Conservation (phyloP, 2,329 filamentous ascomycete species). For the Metarhizium robertsii region DNA sequence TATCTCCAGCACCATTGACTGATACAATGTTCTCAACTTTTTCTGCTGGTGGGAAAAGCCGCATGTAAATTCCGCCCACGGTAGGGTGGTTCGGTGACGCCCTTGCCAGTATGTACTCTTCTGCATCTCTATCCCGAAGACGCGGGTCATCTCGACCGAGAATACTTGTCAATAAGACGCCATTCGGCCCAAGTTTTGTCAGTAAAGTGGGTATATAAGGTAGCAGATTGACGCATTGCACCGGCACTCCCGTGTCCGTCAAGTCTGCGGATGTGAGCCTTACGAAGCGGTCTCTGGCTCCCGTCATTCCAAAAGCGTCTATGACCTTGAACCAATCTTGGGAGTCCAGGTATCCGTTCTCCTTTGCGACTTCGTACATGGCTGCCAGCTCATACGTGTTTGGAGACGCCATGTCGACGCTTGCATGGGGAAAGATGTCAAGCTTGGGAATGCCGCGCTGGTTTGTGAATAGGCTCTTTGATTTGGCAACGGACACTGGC, state of each 20-base stretch:
- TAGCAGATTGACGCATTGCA: slow-evolving; percentile 74
- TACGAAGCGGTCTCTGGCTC: slow-evolving; percentile 64
- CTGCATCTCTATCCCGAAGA: slow-evolving; percentile 50
- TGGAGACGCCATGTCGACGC: slow-evolving; percentile 69
- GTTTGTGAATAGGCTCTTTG: slow-evolving; percentile 54
- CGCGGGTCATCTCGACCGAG: slow-evolving; percentile 59
- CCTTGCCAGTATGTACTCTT: slow-evolving; percentile 63
- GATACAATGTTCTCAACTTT: slow-evolving; percentile 65
- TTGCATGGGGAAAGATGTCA: slow-evolving; percentile 48
- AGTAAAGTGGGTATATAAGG: slow-evolving; percentile 81
- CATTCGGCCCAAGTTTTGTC: slow-evolving; percentile 70
- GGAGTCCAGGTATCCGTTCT: slow-evolving; percentile 58
- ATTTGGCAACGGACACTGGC: slow-evolving; percentile 78
- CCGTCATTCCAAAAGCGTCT: slow-evolving; percentile 66
- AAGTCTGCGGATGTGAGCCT: slow-evolving; percentile 56
- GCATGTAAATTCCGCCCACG: slow-evolving; percentile 76
- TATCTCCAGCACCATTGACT: slow-evolving; percentile 92
- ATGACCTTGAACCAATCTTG: slow-evolving; percentile 71
- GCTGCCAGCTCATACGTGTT: slow-evolving; percentile 74
- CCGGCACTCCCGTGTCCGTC: slow-evolving; percentile 72
- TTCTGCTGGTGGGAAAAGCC: slow-evolving; percentile 57
- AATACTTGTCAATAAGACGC: slow-evolving; percentile 67
- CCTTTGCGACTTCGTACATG: slow-evolving; percentile 64
- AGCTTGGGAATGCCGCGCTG: slow-evolving; percentile 29
- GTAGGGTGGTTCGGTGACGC: slow-evolving; percentile 40